Conservation (phyloP, 805 yeast genomes). For the Candida peoriensis region DNA sequence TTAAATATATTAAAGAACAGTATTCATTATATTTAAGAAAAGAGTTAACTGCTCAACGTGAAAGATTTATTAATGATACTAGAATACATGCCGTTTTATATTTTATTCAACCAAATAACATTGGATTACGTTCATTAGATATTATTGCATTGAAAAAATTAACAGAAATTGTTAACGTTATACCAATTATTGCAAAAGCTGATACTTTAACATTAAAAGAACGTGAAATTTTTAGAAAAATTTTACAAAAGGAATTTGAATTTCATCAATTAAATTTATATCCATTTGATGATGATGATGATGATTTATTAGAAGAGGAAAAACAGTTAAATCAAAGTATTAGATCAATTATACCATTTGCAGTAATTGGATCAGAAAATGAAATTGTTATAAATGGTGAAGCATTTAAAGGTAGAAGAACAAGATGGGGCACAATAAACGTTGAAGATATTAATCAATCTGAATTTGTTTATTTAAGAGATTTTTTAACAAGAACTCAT, state of each 20-base stretch:
- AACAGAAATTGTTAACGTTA: slow-evolving; percentile 86
- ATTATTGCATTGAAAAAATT: slow-evolving; percentile 76
- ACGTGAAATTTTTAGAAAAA: slow-evolving; percentile 70
- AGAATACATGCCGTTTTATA: slow-evolving; percentile 92
- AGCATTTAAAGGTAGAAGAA: slow-evolving; percentile 82
- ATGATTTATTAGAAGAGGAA: slow-evolving; percentile 68
- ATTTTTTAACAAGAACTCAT: slow-evolving; percentile 91
- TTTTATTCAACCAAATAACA: slow-evolving; percentile 84
- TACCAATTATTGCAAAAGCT: slow-evolving; percentile 92
- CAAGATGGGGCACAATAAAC: slow-evolving; percentile 90
- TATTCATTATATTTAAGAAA: slow-evolving; percentile 86
- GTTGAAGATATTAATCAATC: slow-evolving; percentile 94
- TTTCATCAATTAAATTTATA: slow-evolving; percentile 71
- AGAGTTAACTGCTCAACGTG: slow-evolving; percentile 93
- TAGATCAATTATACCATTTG: slow-evolving; percentile 82
- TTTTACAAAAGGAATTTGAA: slow-evolving; percentile 70
- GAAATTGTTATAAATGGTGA: slow-evolving; percentile 74
- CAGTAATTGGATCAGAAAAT: slow-evolving; percentile 86
- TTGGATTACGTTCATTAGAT: slow-evolving; percentile 82
- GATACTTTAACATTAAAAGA: slow-evolving; percentile 87
- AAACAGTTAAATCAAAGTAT: slow-evolving; percentile 69
- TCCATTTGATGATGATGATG: slow-evolving; percentile 73
- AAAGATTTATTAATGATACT: slow-evolving; percentile 72
- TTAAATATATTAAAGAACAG: slow-evolving; percentile 92
- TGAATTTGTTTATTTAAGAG: slow-evolving; percentile 91